Conservation (phyloP, 345 rosid genomes). For the Eucalyptus virginea region DNA sequence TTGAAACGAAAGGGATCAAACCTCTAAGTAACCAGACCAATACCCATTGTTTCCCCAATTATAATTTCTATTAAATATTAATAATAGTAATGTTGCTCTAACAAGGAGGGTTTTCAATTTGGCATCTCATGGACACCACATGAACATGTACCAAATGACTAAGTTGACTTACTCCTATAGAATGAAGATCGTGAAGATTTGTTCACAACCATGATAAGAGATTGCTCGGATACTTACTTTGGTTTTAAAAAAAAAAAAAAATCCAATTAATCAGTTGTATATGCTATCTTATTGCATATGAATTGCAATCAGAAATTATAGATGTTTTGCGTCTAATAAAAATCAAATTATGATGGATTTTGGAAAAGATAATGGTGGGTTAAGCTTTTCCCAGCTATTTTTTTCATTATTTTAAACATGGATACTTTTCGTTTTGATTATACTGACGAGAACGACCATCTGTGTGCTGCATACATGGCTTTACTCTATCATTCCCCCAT, state of each 20-base stretch:
- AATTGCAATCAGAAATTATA: not conserved
- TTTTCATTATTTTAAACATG: not conserved
- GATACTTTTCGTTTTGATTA: not conserved
- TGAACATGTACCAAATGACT: not conserved
- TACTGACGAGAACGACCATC: not conserved
- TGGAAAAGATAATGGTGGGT: not conserved
- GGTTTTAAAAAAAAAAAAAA: not conserved
- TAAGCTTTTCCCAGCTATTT: not conserved
- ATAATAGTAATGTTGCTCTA: not conserved
- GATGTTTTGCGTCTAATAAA: not conserved
- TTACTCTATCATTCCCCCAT: not conserved
- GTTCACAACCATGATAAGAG: not conserved
- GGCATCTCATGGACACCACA: not conserved
- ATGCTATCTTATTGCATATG: not conserved
- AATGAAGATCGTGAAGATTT: not conserved
- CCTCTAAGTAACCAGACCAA: not conserved
- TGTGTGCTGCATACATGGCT: not conserved
- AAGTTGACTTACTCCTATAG: not conserved
- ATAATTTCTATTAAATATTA: not conserved
- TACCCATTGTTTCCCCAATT: not conserved
- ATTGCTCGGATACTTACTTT: not conserved
- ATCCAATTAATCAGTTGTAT: not conserved
- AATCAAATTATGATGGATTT: not conserved
- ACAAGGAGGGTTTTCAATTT: not conserved
- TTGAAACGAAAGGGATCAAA: not conserved